A percentile compares a stretch with the other conserved stretches of the same genome.
These are phyloP conservation scores for Leucaena leucocephala DNA, from an alignment of 306 rosid genomes.

Conservation along the genomic window DNA sequence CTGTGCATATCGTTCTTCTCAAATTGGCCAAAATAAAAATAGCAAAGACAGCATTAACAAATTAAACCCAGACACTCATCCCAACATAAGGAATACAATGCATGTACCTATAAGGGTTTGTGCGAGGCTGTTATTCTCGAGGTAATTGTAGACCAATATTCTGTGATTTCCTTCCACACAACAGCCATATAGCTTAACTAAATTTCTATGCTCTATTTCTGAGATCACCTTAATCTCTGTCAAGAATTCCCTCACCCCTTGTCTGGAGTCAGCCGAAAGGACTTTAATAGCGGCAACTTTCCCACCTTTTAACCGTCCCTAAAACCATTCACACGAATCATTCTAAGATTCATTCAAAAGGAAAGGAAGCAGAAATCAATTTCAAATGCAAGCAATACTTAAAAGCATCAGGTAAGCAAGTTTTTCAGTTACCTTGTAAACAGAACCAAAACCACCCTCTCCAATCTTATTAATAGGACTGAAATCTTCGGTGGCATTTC, in stretches of 20 bases:
- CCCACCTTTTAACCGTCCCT: slow-evolving; percentile 87
- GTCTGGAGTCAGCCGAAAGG: slow-evolving; percentile 87
- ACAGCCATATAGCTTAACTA: slow-evolving; percentile 89
- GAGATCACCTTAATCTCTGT: slow-evolving; percentile 90
- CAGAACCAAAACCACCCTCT: slow-evolving; percentile 98
- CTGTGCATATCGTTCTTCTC: neutral
- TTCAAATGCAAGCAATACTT: slow-evolving; percentile 29
- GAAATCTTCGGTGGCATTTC: slow-evolving; percentile 68
- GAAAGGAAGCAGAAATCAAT: slow-evolving; percentile 18
- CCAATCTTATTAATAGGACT: slow-evolving; percentile 75
- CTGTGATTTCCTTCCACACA: slow-evolving; percentile 84
- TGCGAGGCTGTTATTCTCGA: slow-evolving; percentile 86
- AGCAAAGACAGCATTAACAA: neutral
- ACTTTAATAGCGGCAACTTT: slow-evolving; percentile 91
- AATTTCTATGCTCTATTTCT: slow-evolving; percentile 79
- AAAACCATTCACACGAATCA: slow-evolving; percentile 37
- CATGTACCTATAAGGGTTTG: slow-evolving; percentile 81
- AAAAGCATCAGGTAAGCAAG: neutral
- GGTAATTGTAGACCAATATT: slow-evolving; percentile 90
- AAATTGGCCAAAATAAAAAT: slow-evolving; percentile 8
- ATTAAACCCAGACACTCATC: neutral
- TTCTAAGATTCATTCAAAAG: slow-evolving; percentile 25
- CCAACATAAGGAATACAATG: slow-evolving; percentile 20
- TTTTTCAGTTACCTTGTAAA: slow-evolving; percentile 67
- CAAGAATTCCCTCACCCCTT: slow-evolving; percentile 89